These are phyloP conservation scores for Fragilariopsis cylindrus DNA, from an alignment of 108 stramenopile species.

Conservation along the genomic window DNA sequence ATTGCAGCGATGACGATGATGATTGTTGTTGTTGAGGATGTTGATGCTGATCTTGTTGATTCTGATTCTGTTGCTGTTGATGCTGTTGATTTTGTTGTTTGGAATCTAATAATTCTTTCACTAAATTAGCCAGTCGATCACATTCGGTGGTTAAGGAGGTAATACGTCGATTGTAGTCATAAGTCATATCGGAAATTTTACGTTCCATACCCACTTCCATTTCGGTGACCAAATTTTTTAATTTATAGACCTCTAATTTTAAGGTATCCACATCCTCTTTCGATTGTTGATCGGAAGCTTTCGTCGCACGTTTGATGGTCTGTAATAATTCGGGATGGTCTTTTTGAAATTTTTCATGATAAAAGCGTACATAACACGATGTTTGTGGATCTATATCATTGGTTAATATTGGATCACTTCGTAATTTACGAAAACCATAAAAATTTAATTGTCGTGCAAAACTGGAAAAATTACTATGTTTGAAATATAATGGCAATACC, in stretches of 20 bases:
- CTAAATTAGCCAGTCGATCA: slow-evolving; percentile 45
- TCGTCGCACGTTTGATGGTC: slow-evolving; percentile 68
- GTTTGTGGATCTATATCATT: slow-evolving; percentile 62
- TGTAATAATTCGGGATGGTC: slow-evolving; percentile 63
- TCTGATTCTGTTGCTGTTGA: neutral
- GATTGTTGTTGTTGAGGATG: neutral
- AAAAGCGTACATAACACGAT: slow-evolving; percentile 63
- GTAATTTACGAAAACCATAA: slow-evolving; percentile 71
- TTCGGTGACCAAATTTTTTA: slow-evolving; percentile 32
- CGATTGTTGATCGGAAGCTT: slow-evolving; percentile 56
- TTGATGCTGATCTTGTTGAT: slow-evolving; percentile 1
- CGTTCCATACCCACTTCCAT: slow-evolving; percentile 47
- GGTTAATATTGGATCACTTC: slow-evolving; percentile 65
- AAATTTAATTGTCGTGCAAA: slow-evolving; percentile 80
- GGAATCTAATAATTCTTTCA: slow-evolving; percentile 28
- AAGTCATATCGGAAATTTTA: slow-evolving; percentile 48
- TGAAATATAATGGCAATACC: slow-evolving; percentile 73
- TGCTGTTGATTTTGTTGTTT: slow-evolving; percentile 3
- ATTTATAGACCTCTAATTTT: slow-evolving; percentile 49
- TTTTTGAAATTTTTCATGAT: slow-evolving; percentile 74
- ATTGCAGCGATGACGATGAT: neutral
- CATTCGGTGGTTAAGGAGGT: slow-evolving; percentile 39
- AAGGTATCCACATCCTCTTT: slow-evolving; percentile 71
- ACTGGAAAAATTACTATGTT: slow-evolving; percentile 75
- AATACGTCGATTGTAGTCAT: slow-evolving; percentile 51